Base-by-base conservation (phyloP, 805 yeast genomes). In the Ogataea neopini region DNA sequence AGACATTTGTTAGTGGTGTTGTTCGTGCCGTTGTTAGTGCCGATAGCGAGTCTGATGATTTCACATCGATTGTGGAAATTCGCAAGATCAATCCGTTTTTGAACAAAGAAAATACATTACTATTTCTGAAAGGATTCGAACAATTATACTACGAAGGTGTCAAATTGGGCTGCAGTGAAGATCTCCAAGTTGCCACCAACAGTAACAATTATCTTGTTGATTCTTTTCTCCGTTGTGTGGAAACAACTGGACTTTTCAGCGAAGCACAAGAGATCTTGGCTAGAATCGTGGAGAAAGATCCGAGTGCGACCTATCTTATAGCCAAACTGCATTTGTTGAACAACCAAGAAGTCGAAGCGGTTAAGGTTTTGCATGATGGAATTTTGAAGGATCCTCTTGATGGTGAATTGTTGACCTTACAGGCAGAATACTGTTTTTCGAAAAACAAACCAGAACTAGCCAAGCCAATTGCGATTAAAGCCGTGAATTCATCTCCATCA, bases 51-150 rank as follows among this genome's bases (percentile, higher is more conserved):
- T 53, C 64, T 69, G 92, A 86, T 66, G 84, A 68, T 69, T 86
- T 71, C 59, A 73, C 75, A 39, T 75, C 79, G 43, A 76, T 94
- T 47, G 96, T 90, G 8, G 96, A 91, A 62, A 85, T 94, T 32
- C 79, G 96, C 54, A 81, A 85, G 49, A 74, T 88, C 47, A 86
- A 89, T 58, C 97, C 97, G 4, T 77, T 94, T 50, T 61, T 73
- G 22, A 69, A 67, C 26, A 69, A 71, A 8, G 74, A 70, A 25
- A 67, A 73, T 11, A 81, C 84, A 2, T 68, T 69, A 45, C 64
- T 67, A 44, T 88, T 88, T 61, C 63, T 88, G 44, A 68, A 70
- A 18, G 87, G 83, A 1, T 86, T 86, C 62, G 89, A 84, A 63
- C 62, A 67, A 44, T 73, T 89, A 49, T 89, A 84, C 61, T 71